Conservation (phyloP, 306 rosid species). For the Herpetospermum pedunculosum region DNA sequence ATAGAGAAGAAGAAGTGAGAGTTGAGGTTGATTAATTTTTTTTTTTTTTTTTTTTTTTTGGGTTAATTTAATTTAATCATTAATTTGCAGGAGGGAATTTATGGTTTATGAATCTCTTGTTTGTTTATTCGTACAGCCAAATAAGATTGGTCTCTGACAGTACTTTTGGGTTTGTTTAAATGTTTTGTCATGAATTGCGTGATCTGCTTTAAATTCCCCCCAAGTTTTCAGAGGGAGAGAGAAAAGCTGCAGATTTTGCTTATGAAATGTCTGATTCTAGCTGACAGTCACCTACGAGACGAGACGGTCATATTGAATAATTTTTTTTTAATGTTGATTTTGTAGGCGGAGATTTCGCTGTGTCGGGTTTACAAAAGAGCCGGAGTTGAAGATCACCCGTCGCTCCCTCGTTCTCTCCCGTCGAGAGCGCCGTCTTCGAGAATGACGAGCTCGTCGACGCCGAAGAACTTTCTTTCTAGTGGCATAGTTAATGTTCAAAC, state of each 20-base stretch:
- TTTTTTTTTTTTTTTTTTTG: neutral
- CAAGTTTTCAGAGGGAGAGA: neutral
- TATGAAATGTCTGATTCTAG: neutral
- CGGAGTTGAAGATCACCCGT: slow-evolving; percentile 91
- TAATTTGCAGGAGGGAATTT: neutral
- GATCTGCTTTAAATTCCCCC: slow-evolving; percentile 6
- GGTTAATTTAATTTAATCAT: neutral
- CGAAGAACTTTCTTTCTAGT: neutral
- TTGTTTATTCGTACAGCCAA: neutral
- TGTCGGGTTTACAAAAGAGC: slow-evolving; percentile 95
- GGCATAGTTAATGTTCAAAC: neutral
- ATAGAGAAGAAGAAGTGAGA: too few relatives aligned
- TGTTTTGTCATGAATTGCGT: slow-evolving; percentile 5
- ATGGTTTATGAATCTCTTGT: neutral
- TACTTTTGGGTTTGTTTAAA: neutral
- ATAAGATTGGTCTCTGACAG: slow-evolving; percentile 3
- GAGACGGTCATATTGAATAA: neutral
- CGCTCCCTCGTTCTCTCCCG: slow-evolving; percentile 75
- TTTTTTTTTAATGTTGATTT: neutral
- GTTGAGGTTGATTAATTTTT: too few relatives aligned
- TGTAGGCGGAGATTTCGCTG: slow-evolving; percentile 80
- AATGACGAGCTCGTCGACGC: slow-evolving; percentile 1
- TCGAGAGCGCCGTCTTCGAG: slow-evolving; percentile 49
- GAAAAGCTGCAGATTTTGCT: neutral
- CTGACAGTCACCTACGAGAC: too few relatives aligned